A percentile compares a stretch with the other conserved stretches of the same genome.
Evolutionary conservation across 495 filamentous ascomycete genomes (phyloP).

Genomic region (Trichoderma parareesei): DNA sequence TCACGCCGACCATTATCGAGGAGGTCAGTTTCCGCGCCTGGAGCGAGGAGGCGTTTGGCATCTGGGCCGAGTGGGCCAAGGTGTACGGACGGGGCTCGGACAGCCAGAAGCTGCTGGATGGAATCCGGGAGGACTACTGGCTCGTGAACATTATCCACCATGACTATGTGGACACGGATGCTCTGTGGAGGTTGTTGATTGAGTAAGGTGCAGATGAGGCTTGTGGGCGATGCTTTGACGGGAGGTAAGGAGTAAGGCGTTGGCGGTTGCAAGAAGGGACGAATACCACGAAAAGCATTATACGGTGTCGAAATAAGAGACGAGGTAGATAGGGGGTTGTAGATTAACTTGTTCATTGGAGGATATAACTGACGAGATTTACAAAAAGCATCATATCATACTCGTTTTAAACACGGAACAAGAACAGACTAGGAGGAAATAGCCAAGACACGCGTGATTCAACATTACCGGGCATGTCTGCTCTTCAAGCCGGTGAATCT

Average conservation of each 20-base stretch:
- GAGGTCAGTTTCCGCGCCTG: conserved; percentile 91
- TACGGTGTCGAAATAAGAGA: background rate
- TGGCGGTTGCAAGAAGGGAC: background rate
- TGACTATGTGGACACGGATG: conserved; percentile 59
- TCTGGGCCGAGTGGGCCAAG: conserved; percentile 89
- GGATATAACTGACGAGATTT: background rate
- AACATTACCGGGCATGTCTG: no score
- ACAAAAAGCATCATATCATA: background rate
- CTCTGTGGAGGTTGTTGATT: conserved; percentile 53
- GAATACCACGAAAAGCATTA: conserved; percentile 1
- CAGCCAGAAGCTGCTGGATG: conserved; percentile 59
- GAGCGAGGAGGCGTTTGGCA: conserved; percentile 91
- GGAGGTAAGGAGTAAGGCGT: background rate
- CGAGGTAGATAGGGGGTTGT: background rate
- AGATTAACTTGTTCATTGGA: background rate
- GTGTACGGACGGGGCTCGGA: conserved; percentile 62
- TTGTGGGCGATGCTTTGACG: background rate
- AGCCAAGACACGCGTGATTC: no score
- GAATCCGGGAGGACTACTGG: conserved; percentile 63
- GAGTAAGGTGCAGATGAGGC: background rate
- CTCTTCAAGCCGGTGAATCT: no score
- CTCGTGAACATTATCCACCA: conserved; percentile 89
- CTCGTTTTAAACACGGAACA: background rate
- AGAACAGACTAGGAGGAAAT: background rate
- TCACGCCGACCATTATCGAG: conserved; percentile 96